Base-by-base conservation (phyloP, 116 monocot genomes). In the Phalaenopsis hybrid region DNA sequence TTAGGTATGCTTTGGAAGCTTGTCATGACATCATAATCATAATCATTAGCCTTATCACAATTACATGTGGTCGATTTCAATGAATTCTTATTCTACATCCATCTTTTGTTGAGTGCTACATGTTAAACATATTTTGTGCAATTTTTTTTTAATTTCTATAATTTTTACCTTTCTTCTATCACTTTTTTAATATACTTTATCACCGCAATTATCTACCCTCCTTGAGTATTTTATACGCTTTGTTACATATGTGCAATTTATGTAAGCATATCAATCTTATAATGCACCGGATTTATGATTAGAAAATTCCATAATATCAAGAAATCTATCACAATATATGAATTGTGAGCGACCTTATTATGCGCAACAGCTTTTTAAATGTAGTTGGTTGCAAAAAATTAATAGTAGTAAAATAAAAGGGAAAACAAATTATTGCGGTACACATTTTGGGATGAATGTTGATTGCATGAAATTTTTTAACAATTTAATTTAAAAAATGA, bases 1-100 rank as follows among this genome's bases (percentile, higher is more conserved):
- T 83, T 87, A 92, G 99, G 99, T 99, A 86, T 49, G 25, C 51
- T 51, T 3, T 2, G 31, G 23, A 15, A 34, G 5, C 41, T 34
- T 2, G 4, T 72, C 37, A 72, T 25, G 11, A 67, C 67, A 37
- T 33, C 72, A 72, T 72, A 15, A 41, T 15, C 37, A 33, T 72
- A 17, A 17, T 41, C 72, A 72, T 72, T 72, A 72, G 5, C 72
- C 33, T 72, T 15, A 72, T 41, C 1, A 41, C 41, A 10, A 41
- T 15, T 34, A 13, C 41, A 8, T 67, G 67, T 59, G 68, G 25
- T 5, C 41, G 72, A 16, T 1, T 72, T 70, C 13, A 28, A 37
- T 61, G n/a, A 5, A 23, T 63, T 9, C 6, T 63, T 23, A 59
- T 63, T 63, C 21, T 21, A 1, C 25, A 63, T 63, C 7, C 63